These are phyloP conservation scores for Taphrina communis DNA, from an alignment of 1,139 yeast species.

Conservation along the genomic window DNA sequence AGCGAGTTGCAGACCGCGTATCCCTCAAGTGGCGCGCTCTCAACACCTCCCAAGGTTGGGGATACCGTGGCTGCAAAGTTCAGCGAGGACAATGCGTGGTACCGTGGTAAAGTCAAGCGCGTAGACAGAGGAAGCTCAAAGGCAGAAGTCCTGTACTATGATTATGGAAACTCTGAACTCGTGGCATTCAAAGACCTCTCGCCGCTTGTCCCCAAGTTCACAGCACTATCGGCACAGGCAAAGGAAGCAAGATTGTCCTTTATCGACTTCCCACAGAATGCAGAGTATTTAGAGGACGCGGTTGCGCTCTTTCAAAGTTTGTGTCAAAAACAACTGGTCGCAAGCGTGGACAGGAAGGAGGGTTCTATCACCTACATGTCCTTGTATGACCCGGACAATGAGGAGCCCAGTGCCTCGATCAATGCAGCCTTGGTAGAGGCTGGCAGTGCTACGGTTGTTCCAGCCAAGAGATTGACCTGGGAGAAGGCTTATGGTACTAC, in stretches of 20 bases:
- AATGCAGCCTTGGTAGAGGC: constrained; percentile 66
- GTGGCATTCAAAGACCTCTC: constrained; percentile 60
- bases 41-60: constrained; percentile 57
- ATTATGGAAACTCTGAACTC: constrained; percentile 66
- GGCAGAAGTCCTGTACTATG: constrained; percentile 66
- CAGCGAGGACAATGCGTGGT: constrained; percentile 67
- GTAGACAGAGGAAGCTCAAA: constrained; percentile 59
- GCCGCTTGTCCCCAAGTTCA: constrained; percentile 63
- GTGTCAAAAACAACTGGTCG: constrained; percentile 65
- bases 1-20: constrained; percentile 19
- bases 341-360: constrained; percentile 57
- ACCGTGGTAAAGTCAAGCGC: constrained; percentile 54
- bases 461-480: constrained; percentile 54
- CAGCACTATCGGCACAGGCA: constrained; percentile 62
- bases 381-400: constrained; percentile 66
- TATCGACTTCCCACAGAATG: constrained; percentile 64
- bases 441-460: constrained; percentile 70
- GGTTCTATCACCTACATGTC: constrained; percentile 59
- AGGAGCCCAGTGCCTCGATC: constrained; percentile 60
- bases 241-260: constrained; percentile 63
- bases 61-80: constrained; percentile 67
- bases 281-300: constrained; percentile 67
- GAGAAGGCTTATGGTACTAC: constrained; percentile 49
- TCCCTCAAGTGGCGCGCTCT: not conserved
- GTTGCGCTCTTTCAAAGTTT: constrained; percentile 63